Base-by-base conservation (phyloP, 2,329 filamentous ascomycete genomes). In the Colletotrichum sp. region DNA sequence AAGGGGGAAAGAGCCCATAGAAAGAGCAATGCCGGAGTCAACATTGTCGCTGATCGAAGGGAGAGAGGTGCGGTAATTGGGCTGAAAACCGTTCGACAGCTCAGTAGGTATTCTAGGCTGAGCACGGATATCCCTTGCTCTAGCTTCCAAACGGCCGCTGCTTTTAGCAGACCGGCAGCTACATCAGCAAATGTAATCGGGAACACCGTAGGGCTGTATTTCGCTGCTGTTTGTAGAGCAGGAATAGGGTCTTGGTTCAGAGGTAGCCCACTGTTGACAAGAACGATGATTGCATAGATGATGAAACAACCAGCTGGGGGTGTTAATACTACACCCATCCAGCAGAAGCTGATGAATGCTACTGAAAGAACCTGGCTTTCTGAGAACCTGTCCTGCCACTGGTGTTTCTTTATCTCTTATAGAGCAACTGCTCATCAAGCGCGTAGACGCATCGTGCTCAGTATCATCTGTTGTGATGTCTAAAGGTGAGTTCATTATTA, bases 111-210 rank as follows among this genome's bases (percentile, higher is more conserved):
- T 36, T 72, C 70, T 13, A 72, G n/a, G 25, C 58, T 58, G 4
- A 72, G 62, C 5, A 72, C 8, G 16, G 64, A 34, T 25, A 72
- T 61, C 15, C 70, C 64, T 27, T 34, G 32, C 22, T 72, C 70
- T 4, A 72, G 52, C 70, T 72, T 72, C 70, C 70, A 67, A 30
- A 34, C 70, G 6, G 64, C 70, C 13, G 28, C 56, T 18, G 70
- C 56, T 27, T 67, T 72, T 12, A 72, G 62, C 1, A 72, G 43
- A 18, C 67, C 67, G 10, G 70, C 70, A 16, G 55, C 36, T 6
- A 72, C 64, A 22, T 62, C 70, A 15, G 70, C 52, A 52, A 72
- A 72, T 5, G 70, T 55, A 5, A 72, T 72, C 15, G 70, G 64
- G 18, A 72, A 72, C 18, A 72, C 18, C 3, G 70, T 72, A 13